Evolutionary conservation across 2,329 filamentous ascomycete genomes (phyloP), one percentile per base, ranked within the genome.

Genomic region (Sordariomycetes sp.): DNA sequence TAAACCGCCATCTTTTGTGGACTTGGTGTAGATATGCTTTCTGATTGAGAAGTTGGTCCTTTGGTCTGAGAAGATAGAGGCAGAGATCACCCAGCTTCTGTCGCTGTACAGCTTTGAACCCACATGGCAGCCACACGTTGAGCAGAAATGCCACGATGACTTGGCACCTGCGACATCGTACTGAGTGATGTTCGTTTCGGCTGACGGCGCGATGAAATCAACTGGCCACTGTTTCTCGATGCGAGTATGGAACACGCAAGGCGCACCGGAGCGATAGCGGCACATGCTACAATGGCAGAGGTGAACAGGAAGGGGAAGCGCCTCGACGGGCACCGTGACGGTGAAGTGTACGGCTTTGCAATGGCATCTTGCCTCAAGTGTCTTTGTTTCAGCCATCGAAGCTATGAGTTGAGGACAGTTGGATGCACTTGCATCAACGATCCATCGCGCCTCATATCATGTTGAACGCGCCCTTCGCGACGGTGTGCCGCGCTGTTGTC

Each of bases 261-360:
- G 53, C 1, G 57, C 54, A 14, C 66, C 65, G 24, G 61, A 57
- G 3, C 51, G 52, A 36, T 58, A 57, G 23, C 65, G 61, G 34
- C 66, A 70, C 20, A 61, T 43, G 41, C 55, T 59, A 48, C 66
- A 70, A 39, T 64, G 58, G 42, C 66, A 70, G 34, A 68, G 48
- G 38, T 66, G 57, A 11, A 55, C 51, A 10, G 50, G 46, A 5
- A 70, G 49, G 0, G 65, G 66, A 0, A 69, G 55, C 2, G 46
- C 42, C 0, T 54, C 46, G 4, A 41, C 42, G 1, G 60, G 58
- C 1, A 70, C 39, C 5, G 59, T 55, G 37, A 70, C 37, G 5
- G 50, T 58, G 46, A 64, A 63, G 42, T 62, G 56, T 6, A 64
- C 51, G 17, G 58, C 55, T 34, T 58, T 57, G 44, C 66, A 70